A percentile compares a stretch with the other conserved stretches of the same genome.
phyloP scores from a whole-genome alignment of 208 protist genomes.

The Leishmania guyanensis region DNA sequence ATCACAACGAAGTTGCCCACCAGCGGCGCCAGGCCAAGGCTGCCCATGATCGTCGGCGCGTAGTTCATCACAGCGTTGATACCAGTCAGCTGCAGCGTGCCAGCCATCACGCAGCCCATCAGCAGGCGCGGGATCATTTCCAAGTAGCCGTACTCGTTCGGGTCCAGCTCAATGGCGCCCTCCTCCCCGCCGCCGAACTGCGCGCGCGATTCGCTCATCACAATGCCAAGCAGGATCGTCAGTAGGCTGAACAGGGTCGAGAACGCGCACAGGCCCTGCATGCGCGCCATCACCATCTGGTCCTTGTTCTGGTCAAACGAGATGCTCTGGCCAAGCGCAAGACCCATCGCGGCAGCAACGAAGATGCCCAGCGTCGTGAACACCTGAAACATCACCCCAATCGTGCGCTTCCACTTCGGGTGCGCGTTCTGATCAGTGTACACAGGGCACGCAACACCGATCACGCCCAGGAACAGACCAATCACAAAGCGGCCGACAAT shows the following conservation, averaged over 20 bases:
- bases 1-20: conserved; percentile 86
- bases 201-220: conserved; percentile 21
- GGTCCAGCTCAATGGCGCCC: conserved; percentile 12
- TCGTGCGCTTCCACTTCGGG: conserved; percentile 50
- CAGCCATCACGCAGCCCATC: conserved; percentile 58
- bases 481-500: conserved; percentile 71
- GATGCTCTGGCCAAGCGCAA: conserved; percentile 58
- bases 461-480: conserved; percentile 70
- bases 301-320: conserved; percentile 31
- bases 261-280: conserved; percentile 70
- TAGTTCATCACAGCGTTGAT: conserved; percentile 91
- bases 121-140: conserved; percentile 58
- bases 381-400: conserved; percentile 82
- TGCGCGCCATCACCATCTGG: conserved; percentile 51
- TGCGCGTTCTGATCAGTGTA: conserved; percentile 76
- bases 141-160: conserved; percentile 53
- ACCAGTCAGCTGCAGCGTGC: conserved; percentile 84
- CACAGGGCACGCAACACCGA: conserved; percentile 69
- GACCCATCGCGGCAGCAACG: conserved; percentile 65
- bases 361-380: conserved; percentile 87
- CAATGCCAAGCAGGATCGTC: conserved; percentile 37
- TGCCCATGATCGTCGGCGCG: conserved; percentile 78
- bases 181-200: conserved; percentile 25
- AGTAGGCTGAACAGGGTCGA: conserved; percentile 64
- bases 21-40: conserved; percentile 62